A percentile compares a stretch with the other conserved stretches of the same genome.
These are phyloP conservation scores for Lactifluus echinatus DNA, from an alignment of 768 basidiomycete genomes.

Conservation along the genomic window DNA sequence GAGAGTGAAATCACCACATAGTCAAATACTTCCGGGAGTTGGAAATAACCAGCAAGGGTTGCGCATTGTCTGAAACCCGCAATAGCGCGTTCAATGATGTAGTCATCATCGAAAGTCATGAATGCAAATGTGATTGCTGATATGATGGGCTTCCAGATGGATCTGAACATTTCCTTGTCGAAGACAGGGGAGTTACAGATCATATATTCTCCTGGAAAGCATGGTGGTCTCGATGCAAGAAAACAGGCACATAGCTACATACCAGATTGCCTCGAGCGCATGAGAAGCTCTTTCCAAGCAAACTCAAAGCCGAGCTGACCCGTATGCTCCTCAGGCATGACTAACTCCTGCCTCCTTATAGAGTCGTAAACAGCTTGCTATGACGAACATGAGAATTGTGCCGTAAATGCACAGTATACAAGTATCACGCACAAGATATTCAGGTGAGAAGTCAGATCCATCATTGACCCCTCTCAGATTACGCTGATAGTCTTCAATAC, in stretches of 20 bases:
- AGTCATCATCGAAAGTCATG: conserved; percentile 93
- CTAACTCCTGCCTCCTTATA: conserved; percentile 87
- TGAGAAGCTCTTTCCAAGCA: conserved; percentile 93
- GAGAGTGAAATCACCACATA: conserved; percentile 90
- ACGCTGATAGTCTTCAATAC: conserved; percentile 85
- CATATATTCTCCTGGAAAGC: conserved; percentile 50
- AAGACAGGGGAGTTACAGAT: conserved; percentile 73
- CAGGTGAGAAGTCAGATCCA: conserved; percentile 69
- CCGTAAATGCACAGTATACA: not conserved
- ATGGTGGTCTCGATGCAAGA: not conserved
- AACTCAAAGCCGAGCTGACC: conserved; percentile 97
- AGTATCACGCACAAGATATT: conserved; percentile 67
- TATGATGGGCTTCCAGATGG: conserved; percentile 88
- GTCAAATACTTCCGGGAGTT: conserved; percentile 92
- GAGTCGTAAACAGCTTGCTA: conserved; percentile 90
- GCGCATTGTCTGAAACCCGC: conserved; percentile 97
- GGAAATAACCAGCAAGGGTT: conserved; percentile 81
- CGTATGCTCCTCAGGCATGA: conserved; percentile 96
- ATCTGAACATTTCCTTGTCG: conserved; percentile 88
- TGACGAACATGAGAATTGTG: not conserved
- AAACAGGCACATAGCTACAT: conserved; percentile 19
- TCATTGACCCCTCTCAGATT: conserved; percentile 93
- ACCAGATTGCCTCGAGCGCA: conserved; percentile 77
- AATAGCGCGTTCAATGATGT: conserved; percentile 89
- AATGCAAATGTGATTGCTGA: conserved; percentile 95